A percentile compares a stretch with the other conserved stretches of the same genome.
Conservation (phyloP, 257 asterid species). For the Nicotiana benthamiana region DNA sequence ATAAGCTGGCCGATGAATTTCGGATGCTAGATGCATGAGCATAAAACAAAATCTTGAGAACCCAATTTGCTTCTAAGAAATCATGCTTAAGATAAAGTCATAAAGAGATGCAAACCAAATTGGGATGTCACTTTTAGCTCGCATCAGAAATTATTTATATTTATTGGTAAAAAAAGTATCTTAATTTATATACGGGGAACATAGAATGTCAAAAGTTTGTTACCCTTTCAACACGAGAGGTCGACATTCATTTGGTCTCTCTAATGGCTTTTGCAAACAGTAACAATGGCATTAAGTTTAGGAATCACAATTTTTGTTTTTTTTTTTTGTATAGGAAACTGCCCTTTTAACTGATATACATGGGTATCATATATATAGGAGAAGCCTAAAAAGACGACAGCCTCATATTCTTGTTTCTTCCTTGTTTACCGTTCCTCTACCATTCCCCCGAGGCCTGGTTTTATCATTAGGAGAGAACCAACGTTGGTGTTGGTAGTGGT, state of each 20-base stretch:
- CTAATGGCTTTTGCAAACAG: neutral
- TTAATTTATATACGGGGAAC: neutral
- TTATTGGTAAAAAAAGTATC: too few relatives aligned
- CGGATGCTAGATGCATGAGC: neutral
- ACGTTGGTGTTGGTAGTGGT: neutral
- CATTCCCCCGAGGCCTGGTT: neutral
- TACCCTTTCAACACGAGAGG: neutral
- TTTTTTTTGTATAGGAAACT: neutral
- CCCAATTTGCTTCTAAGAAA: neutral
- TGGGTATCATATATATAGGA: neutral
- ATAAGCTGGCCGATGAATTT: neutral
- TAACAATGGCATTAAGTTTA: neutral
- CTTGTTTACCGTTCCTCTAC: neutral
- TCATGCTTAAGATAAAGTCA: neutral
- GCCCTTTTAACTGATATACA: neutral
- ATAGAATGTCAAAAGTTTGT: neutral
- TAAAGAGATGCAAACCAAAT: neutral
- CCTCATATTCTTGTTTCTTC: slow-evolving; percentile 14
- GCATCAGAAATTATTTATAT: too few relatives aligned
- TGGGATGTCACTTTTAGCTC: too few relatives aligned
- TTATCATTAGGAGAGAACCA: slow-evolving; percentile 4
- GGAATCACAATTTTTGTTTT: neutral
- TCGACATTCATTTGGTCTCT: neutral
- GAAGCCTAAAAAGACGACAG: slow-evolving; percentile 5
- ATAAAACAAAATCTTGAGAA: neutral